Conservation (phyloP, 192 early-diverging fungal genomes). For the Rhizophlyctis rosea region DNA sequence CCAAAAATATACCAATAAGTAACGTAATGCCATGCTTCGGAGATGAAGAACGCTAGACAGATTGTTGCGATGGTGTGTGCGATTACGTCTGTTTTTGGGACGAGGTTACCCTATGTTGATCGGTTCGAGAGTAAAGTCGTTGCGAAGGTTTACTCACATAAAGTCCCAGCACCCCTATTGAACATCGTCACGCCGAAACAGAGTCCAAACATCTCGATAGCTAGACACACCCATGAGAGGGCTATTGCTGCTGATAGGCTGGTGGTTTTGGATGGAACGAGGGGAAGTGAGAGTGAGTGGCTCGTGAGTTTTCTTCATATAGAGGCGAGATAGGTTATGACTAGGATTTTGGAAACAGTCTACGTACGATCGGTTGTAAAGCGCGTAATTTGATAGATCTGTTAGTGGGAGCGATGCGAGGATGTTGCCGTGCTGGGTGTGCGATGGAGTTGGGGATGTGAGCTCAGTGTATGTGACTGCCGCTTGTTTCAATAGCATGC, state of each 20-base stretch:
- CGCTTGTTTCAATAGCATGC: too few relatives aligned
- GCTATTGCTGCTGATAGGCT: constrained; percentile 34
- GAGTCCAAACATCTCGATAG: constrained; percentile 33
- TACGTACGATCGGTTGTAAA: constrained; percentile 30
- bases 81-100: constrained; percentile 34
- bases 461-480: too few relatives aligned
- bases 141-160: constrained; percentile 33
- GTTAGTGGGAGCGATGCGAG: constrained; percentile 29
- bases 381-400: constrained; percentile 23
- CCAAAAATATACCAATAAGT: constrained; percentile 44
- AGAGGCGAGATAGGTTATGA: too few relatives aligned
- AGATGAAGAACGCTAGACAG: constrained; percentile 27
- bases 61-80: constrained; percentile 34
- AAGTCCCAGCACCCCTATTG: constrained; percentile 15
- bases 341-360: too few relatives aligned
- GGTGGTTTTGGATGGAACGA: not conserved
- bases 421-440: constrained; percentile 42
- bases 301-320: too few relatives aligned
- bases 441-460: too few relatives aligned
- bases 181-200: constrained; percentile 40
- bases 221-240: constrained; percentile 40
- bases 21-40: constrained; percentile 33
- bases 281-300: not conserved
- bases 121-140: too few relatives aligned
- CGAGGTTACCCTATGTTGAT: too few relatives aligned